A percentile compares a stretch with the other conserved stretches of the same genome.
These are phyloP conservation scores for Daldinia decipiens DNA, from an alignment of 495 filamentous ascomycete genomes.

Conservation along the genomic window DNA sequence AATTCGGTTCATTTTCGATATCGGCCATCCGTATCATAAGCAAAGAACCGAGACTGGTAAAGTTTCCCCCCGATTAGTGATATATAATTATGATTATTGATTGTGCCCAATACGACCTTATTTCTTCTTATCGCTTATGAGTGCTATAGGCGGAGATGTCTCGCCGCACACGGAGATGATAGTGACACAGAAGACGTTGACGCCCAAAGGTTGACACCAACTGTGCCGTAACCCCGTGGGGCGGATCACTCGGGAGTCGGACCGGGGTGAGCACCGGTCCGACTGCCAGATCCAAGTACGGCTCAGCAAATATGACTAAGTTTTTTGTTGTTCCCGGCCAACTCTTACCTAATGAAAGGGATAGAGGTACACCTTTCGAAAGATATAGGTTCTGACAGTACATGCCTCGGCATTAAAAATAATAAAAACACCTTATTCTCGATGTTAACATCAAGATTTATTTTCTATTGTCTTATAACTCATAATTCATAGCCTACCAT, in stretches of 20 bases:
- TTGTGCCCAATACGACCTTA: neutral
- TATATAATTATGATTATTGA: neutral
- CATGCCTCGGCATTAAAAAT: neutral
- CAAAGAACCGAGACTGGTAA: neutral
- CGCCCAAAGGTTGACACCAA: neutral
- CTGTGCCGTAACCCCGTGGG: constrained; percentile 27
- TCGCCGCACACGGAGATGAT: constrained; percentile 24
- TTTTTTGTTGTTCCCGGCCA: constrained; percentile 25
- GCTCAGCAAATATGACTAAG: constrained; percentile 13
- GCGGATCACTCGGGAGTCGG: constrained; percentile 25
- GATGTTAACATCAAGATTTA: neutral
- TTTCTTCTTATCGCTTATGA: neutral
- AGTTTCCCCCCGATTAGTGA: neutral
- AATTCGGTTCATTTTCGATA: neutral
- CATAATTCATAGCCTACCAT: neutral
- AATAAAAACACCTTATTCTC: neutral
- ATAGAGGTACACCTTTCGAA: neutral
- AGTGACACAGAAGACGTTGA: constrained; percentile 9
- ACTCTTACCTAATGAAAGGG: constrained; percentile 18
- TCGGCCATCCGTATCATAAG: neutral
- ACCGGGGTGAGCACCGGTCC: constrained; percentile 12
- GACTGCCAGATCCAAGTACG: neutral
- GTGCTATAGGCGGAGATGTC: constrained; percentile 1
- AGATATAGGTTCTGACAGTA: neutral
- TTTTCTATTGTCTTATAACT: constrained; percentile 3